Conservation (phyloP, 768 basidiomycete species). For the Cubamyces sp. region DNA sequence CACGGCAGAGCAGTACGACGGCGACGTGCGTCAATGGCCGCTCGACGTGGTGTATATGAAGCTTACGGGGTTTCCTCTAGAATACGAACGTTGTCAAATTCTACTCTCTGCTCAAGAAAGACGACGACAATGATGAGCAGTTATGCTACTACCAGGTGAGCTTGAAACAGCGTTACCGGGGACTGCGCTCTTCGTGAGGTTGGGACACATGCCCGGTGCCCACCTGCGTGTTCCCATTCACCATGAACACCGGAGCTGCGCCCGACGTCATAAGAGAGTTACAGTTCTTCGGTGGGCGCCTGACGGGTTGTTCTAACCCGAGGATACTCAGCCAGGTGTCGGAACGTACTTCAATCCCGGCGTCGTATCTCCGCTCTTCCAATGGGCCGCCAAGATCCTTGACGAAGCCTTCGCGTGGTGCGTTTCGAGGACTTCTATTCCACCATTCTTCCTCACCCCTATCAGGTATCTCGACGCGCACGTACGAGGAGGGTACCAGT, state of each 20-base stretch:
- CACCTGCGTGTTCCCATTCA: neutral
- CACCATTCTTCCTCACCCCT: neutral
- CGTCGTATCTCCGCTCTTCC: slow-evolving; percentile 63
- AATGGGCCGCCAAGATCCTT: slow-evolving; percentile 60
- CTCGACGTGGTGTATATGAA: neutral
- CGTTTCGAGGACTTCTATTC: slow-evolving; percentile 18
- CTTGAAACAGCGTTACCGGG: neutral
- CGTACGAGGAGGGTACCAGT: slow-evolving; percentile 76
- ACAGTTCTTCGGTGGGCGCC: neutral
- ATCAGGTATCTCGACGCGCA: slow-evolving; percentile 70
- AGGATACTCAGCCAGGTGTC: slow-evolving; percentile 44
- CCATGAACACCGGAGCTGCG: too few relatives aligned
- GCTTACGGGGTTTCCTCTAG: slow-evolving; percentile 28
- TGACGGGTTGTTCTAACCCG: neutral
- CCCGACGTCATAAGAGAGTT: neutral
- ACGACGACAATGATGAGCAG: slow-evolving; percentile 47
- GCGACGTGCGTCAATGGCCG: slow-evolving; percentile 40
- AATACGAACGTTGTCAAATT: slow-evolving; percentile 77
- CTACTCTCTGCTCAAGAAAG: slow-evolving; percentile 68
- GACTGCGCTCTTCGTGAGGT: neutral
- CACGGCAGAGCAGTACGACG: slow-evolving; percentile 56
- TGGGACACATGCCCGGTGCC: neutral
- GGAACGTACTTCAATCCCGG: slow-evolving; percentile 63
- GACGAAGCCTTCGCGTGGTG: slow-evolving; percentile 79
- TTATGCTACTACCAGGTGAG: slow-evolving; percentile 73